Evolutionary conservation across 108 stramenopile species (phyloP), one percentile per base, ranked within the genome.

Genomic region (Nitzschia sp.): DNA sequence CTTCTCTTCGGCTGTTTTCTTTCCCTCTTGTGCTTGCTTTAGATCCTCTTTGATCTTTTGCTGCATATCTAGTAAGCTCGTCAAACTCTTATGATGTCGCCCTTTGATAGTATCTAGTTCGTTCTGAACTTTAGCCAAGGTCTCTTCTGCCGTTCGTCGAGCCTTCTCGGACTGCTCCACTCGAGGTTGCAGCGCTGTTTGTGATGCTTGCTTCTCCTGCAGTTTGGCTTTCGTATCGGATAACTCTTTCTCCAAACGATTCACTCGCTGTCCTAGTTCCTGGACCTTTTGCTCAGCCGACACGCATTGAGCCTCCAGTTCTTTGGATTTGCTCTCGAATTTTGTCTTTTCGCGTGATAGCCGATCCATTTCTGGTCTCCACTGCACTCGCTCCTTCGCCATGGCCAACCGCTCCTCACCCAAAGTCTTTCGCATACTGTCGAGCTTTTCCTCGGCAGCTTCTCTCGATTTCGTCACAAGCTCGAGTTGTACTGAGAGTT

Each of bases 401-500:
- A 22, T 19, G 21, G 60, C 60, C 23, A 41, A 13, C 2, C 60
- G 60, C 25, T 66, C 66, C 4, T 22, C 1, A 13, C 55, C 4
- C 3, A 66, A 29, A 13, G 66, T 50, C 9, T 9, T 30, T 1
- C n/a, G 25, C 21, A 48, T 30, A 6, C 22, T 19, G 8, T 60
- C 38, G 13, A 60, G 1, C 28, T 59, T 60, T 21, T 69, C 57
- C 29, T 59, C 57, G n/a, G 29, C 33, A 26, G 58, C 45, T 6
- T 58, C 33, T 59, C 57, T 34, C 16, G 69, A 34, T 33, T 59
- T 60, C 6, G 58, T 50, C n/a, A 69, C 48, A 1, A 50, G 21
- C 21, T 69, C 69, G 16, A 69, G 34, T 59, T 69, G 69, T 13
- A 29, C 47, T 26, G 58, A 38, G 2, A 69, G 48, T 50, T 69